These are phyloP conservation scores for Colletotrichum tropicicola DNA, from an alignment of 2,329 filamentous ascomycete species.

Conservation along the genomic window DNA sequence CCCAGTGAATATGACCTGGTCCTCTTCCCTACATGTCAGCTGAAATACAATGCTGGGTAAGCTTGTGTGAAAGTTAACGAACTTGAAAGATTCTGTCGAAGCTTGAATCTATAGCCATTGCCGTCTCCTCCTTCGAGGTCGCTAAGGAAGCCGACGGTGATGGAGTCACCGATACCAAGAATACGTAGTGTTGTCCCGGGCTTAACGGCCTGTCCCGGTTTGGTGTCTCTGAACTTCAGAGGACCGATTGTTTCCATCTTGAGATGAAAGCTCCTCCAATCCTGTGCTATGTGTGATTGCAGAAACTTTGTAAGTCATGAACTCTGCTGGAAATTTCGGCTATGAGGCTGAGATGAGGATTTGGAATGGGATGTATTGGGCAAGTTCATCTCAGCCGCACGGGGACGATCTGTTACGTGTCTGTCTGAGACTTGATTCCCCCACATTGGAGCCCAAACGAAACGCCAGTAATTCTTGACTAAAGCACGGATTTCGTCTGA, in stretches of 20 bases:
- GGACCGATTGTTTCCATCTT: background rate
- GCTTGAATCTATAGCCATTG: conserved; percentile 44
- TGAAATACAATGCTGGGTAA: accelerated
- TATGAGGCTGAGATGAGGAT: too few relatives aligned
- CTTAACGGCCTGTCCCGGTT: conserved; percentile 30
- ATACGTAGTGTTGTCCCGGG: conserved; percentile 43
- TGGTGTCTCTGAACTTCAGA: background rate
- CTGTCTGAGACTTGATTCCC: conserved; percentile 2
- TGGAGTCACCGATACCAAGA: conserved; percentile 48
- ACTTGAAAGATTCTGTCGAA: conserved; percentile 41
- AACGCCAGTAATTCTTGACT: background rate
- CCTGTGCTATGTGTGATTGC: background rate
- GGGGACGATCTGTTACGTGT: background rate
- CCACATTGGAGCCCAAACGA: background rate
- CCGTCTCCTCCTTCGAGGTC: conserved; percentile 40
- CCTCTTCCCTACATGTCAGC: background rate
- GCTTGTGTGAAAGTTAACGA: background rate
- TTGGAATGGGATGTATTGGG: background rate
- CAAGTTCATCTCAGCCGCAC: background rate
- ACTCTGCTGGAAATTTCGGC: too few relatives aligned
- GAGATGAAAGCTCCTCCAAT: background rate
- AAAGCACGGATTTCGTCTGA: background rate
- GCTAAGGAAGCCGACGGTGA: conserved; percentile 40
- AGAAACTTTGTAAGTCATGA: too few relatives aligned
- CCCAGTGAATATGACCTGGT: conserved; percentile 43